phyloP scores from a whole-genome alignment of 495 filamentous ascomycete genomes.

The Gamarada debralockiae region DNA sequence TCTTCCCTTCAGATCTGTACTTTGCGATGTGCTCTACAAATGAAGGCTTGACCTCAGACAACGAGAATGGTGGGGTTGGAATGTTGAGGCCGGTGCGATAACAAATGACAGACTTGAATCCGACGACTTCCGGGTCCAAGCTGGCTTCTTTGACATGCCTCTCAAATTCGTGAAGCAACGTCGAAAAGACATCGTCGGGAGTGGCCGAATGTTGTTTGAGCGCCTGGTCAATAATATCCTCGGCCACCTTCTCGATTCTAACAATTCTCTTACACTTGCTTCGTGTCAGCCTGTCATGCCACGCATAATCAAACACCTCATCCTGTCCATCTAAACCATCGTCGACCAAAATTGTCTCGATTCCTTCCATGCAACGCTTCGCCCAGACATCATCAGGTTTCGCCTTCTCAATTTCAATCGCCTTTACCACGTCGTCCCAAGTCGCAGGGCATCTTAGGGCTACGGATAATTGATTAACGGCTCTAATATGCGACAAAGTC shows the following conservation, averaged over 20 bases:
- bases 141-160: constrained; percentile 34
- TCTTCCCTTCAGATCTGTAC: constrained; percentile 1
- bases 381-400: constrained; percentile 56
- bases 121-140: constrained; percentile 65
- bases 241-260: constrained; percentile 75
- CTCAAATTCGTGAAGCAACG: constrained; percentile 43
- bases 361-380: constrained; percentile 64
- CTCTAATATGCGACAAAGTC: constrained; percentile 66
- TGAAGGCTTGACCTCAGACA: constrained; percentile 15
- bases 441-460: constrained; percentile 55
- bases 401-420: constrained; percentile 50
- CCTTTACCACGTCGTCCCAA: constrained; percentile 60
- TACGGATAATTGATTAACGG: constrained; percentile 61
- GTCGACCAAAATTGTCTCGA: constrained; percentile 75
- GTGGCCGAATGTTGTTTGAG: constrained; percentile 23
- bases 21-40: constrained; percentile 12
- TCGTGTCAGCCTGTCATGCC: constrained; percentile 66
- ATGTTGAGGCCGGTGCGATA: constrained; percentile 75
- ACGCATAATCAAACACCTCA: constrained; percentile 56
- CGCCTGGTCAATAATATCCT: constrained; percentile 50
- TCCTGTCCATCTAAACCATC: constrained; percentile 61
- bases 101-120: constrained; percentile 83
- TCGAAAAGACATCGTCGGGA: constrained; percentile 28
- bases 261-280: constrained; percentile 71
- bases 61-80: constrained; percentile 4